Conservation (phyloP, 2,329 filamentous ascomycete species). For the Fonsecaea erecta region DNA sequence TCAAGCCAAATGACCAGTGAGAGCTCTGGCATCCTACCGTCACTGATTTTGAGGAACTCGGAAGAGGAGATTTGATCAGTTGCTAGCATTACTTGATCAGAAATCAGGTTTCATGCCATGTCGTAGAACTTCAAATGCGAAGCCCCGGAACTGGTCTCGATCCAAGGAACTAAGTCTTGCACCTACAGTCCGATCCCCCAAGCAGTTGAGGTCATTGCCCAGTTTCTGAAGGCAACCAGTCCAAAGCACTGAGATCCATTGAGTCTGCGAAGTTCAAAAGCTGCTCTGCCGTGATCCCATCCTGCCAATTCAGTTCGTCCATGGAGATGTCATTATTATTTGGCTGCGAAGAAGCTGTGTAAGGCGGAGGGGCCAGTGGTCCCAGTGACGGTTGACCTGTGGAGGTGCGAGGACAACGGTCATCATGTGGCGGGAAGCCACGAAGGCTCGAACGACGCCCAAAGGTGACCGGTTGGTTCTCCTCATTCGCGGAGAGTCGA, state of each 20-base stretch:
- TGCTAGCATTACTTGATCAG: background rate
- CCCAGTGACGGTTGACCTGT: background rate
- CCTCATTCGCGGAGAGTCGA: slow-evolving; percentile 35
- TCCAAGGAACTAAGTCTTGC: background rate
- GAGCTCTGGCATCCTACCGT: background rate
- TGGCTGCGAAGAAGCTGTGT: slow-evolving; percentile 11
- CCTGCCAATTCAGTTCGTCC: slow-evolving; percentile 28
- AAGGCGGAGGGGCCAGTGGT: slow-evolving; percentile 5
- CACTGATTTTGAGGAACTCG: too few relatives aligned
- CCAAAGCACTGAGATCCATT: slow-evolving; percentile 30
- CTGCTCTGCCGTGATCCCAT: slow-evolving; percentile 31
- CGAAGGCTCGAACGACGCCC: background rate
- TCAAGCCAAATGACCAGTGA: background rate
- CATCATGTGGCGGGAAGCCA: background rate
- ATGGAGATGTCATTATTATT: slow-evolving; percentile 18
- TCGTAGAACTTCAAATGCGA: background rate
- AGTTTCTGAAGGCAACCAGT: slow-evolving; percentile 28
- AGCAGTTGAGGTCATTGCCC: background rate
- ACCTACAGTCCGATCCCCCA: background rate
- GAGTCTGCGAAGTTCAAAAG: slow-evolving; percentile 34
- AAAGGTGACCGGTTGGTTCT: background rate
- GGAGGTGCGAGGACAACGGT: background rate
- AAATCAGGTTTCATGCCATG: background rate
- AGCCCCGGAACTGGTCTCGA: background rate
- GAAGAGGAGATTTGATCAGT: background rate